A percentile compares a stretch with the other conserved stretches of the same genome.
Conservation (phyloP, 169 alveolate species). For the Cryptosporidium meleagridis region DNA sequence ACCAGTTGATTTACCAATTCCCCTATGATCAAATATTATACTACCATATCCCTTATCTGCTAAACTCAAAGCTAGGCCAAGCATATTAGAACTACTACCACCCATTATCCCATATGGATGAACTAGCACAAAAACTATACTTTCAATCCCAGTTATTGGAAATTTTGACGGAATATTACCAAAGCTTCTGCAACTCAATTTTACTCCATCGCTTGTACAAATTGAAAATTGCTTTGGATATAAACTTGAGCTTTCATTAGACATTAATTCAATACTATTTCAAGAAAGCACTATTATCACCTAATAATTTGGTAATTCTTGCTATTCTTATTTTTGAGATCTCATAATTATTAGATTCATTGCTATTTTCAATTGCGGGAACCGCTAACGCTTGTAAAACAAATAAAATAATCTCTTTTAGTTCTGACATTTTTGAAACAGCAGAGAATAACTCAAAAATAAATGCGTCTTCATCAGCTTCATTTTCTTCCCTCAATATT, state of each 20-base stretch:
- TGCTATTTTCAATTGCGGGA: conserved; percentile 36
- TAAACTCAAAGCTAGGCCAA: conserved; percentile 76
- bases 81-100: conserved; percentile 64
- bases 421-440: conserved; percentile 12
- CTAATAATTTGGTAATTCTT: background rate
- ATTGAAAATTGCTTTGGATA: conserved; percentile 48
- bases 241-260: background rate
- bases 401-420: conserved; percentile 28
- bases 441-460: background rate
- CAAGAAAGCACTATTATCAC: background rate
- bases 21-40: conserved; percentile 79
- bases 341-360: background rate
- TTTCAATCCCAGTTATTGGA: background rate
- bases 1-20: conserved; percentile 78
- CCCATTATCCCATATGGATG: conserved; percentile 75
- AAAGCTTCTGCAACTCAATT: conserved; percentile 54
- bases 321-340: conserved; percentile 9
- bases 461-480: background rate
- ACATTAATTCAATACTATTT: background rate
- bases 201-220: conserved; percentile 43
- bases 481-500: background rate
- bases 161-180: conserved; percentile 10
- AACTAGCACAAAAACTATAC: conserved; percentile 60
- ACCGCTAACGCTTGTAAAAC: background rate
- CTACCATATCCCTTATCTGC: conserved; percentile 76